Evolutionary conservation across 2,329 filamentous ascomycete species (phyloP).

Genomic region (Phialophora macrospora): DNA sequence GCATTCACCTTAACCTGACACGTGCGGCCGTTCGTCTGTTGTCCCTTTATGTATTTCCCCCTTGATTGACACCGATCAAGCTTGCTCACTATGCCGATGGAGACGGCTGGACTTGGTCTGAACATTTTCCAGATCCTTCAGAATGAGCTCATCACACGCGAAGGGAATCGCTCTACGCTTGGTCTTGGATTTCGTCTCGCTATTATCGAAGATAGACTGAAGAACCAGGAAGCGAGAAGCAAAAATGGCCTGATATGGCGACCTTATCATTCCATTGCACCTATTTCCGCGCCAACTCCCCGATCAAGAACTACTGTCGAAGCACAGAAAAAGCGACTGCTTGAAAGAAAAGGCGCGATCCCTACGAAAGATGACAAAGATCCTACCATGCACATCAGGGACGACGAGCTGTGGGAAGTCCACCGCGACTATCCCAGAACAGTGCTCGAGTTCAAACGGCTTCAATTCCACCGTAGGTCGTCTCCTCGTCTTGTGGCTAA

Average conservation of each 20-base stretch:
- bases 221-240: slow-evolving; percentile 26
- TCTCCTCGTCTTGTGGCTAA: neutral
- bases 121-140: slow-evolving; percentile 40
- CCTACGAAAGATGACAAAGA: slow-evolving; percentile 31
- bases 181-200: slow-evolving; percentile 32
- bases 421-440: slow-evolving; percentile 30
- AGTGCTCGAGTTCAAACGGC: slow-evolving; percentile 34
- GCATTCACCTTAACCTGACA: neutral
- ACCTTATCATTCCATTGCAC: slow-evolving; percentile 26
- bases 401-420: slow-evolving; percentile 33
- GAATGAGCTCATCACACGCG: slow-evolving; percentile 35
- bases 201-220: slow-evolving; percentile 32
- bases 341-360: slow-evolving; percentile 26
- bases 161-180: slow-evolving; percentile 31
- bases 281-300: slow-evolving; percentile 29
- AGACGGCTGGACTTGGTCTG: slow-evolving; percentile 33
- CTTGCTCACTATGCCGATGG: neutral
- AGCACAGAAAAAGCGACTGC: slow-evolving; percentile 23
- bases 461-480: slow-evolving; percentile 33
- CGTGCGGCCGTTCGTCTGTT: neutral
- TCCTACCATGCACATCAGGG: slow-evolving; percentile 33
- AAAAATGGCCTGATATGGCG: slow-evolving; percentile 33
- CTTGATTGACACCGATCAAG: neutral
- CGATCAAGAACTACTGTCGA: slow-evolving; percentile 25
- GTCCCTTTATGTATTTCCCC: neutral